Base-by-base conservation (phyloP, 2,329 filamentous ascomycete genomes). In the Colletotrichum lini region DNA sequence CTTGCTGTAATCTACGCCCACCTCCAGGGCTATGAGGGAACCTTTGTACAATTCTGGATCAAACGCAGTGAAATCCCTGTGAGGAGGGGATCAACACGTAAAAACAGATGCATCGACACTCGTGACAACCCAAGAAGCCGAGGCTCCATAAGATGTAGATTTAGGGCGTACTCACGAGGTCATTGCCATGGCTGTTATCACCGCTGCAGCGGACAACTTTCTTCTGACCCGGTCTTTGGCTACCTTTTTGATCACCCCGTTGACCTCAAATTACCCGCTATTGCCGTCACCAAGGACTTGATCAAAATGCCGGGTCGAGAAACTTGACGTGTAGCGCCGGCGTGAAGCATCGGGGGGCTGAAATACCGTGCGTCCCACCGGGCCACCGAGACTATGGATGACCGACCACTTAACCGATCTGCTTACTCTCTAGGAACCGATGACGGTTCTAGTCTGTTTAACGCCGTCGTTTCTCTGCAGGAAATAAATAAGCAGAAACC, bases 331-430 rank as follows among this genome's bases (percentile, higher is more conserved):
- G 45, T 60, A n/a, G 69, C 69, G 9, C 68, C 60, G 21, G 38
- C 35, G 30, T 61, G 60, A 4, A 70, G 30, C 44, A 69, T 73
- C 42, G 75, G 75, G 75, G 30, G 8, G 75, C 75, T 2, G 75
- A 75, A 10, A 76, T 74, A 61, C 49, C 42, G 56, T 77, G 76
- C 54, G 66, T 59, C 47, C 70, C 63, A n/a, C 68, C 59, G 57
- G 74, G 67, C 35, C 70, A 72, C 57, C 70, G 65, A 23, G 74
- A 86, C 30, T 8, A 30, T 30, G 30, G 71, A 84, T 79, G 68
- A 26, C 26, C 8, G 30, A 7, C 6, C 30, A 30, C 30, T 30
- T 7, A 30, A 30, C 26, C 26, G 3, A 23, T 23, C 23, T 23
- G 23, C 23, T 23, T 3, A 23, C 23, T 23, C 23, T 23, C 23